A percentile compares a stretch with the other conserved stretches of the same genome.
phyloP scores from a whole-genome alignment of 208 protist genomes.

The Trypanosoma mega region DNA sequence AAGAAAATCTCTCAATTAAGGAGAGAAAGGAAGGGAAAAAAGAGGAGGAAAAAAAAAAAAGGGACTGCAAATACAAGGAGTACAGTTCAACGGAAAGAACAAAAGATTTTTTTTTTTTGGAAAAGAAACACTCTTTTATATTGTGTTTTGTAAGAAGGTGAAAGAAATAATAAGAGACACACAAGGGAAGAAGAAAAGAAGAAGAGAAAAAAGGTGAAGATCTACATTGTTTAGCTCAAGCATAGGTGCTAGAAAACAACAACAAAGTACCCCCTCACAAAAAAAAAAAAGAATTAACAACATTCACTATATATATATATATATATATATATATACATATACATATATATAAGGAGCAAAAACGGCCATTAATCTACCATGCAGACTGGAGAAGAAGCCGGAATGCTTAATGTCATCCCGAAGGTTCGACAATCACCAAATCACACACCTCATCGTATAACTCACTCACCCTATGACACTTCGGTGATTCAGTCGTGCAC shows the following conservation, averaged over 20 bases:
- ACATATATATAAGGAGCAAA: background rate
- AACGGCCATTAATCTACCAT: background rate
- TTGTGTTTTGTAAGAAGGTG: too few species aligned
- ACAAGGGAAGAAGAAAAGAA: too few species aligned
- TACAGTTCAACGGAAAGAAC: background rate
- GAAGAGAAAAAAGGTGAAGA: too few species aligned
- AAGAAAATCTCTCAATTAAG: background rate
- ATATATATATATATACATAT: background rate
- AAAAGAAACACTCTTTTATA: too few species aligned
- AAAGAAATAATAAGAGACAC: too few species aligned
- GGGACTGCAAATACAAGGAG: background rate
- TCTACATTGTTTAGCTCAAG: too few species aligned
- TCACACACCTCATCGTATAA: background rate
- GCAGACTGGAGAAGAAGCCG: background rate
- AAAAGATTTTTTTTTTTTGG: too few species aligned
- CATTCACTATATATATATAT: too few species aligned
- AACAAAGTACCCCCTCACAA: too few species aligned
- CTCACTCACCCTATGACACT: background rate
- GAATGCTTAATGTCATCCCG: slow-evolving; percentile 15
- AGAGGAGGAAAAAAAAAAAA: background rate
- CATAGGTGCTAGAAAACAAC: too few species aligned
- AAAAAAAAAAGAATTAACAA: too few species aligned
- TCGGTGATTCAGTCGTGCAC: background rate
- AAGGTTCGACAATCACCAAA: slow-evolving; percentile 17
- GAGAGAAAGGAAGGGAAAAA: background rate